Percentiles rank a stretch among this genome's conserved stretches.
phyloP scores from a whole-genome alignment of 139 green algal species.

The Chlorella sp. region DNA sequence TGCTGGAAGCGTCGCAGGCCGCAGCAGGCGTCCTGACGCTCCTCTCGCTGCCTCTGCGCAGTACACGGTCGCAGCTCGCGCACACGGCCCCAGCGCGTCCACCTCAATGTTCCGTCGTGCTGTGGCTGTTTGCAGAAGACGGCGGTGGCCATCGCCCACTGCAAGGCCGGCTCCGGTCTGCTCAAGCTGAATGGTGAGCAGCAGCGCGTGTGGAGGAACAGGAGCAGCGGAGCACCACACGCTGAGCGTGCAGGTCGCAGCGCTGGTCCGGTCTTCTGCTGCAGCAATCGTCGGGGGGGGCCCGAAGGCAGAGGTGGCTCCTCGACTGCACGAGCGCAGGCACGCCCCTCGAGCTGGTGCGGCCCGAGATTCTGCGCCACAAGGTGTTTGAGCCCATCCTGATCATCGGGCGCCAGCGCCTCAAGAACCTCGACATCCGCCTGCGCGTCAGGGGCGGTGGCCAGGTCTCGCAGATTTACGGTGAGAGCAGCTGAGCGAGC shows the following conservation, averaged over 20 bases:
- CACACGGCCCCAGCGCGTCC: too few species aligned
- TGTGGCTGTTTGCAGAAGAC: constrained; percentile 78
- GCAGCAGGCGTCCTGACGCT: too few species aligned
- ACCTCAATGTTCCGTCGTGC: too few species aligned
- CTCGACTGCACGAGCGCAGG: constrained; percentile 52
- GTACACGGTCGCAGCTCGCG: too few species aligned
- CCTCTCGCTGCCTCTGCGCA: too few species aligned
- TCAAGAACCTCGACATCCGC: constrained; percentile 93
- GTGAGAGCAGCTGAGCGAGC: too few species aligned
- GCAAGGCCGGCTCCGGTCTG: constrained; percentile 88
- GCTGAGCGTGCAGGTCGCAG: too few species aligned
- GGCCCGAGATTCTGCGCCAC: constrained; percentile 89
- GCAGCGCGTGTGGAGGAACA: too few species aligned
- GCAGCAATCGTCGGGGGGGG: neutral
- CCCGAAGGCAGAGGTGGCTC: neutral
- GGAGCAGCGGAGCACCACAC: too few species aligned
- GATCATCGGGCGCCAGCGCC: constrained; percentile 87
- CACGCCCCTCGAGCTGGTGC: constrained; percentile 87
- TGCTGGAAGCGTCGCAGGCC: too few species aligned
- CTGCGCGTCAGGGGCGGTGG: constrained; percentile 94
- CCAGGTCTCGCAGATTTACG: constrained; percentile 93
- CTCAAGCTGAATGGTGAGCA: constrained; percentile 96
- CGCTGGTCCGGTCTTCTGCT: neutral
- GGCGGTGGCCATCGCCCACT: constrained; percentile 91
- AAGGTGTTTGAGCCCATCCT: constrained; percentile 97